Evolutionary conservation across 2,329 filamentous ascomycete genomes (phyloP), one percentile per base, ranked within the genome.

Genomic region (Fusarium sp.): DNA sequence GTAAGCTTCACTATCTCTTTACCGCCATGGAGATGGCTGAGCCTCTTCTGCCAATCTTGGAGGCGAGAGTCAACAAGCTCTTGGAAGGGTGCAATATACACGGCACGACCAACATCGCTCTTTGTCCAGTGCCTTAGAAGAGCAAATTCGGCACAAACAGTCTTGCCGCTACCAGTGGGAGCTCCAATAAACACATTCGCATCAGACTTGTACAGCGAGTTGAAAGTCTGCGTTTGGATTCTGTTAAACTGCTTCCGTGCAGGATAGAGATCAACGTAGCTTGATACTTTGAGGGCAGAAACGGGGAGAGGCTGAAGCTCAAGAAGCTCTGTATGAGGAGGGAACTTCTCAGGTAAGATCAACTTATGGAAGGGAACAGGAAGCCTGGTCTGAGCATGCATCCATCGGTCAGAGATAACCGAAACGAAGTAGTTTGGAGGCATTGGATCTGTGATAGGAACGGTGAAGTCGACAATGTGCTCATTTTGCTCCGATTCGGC

Each of bases 341-440:
- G 95, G 82, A 99, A 99, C 79, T 96, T 96, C 82, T 98, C 96
- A 0, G 96, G 96, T 10, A 99, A 88, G 48, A 98, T 93, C 35
- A 99, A 87, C 81, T 98, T 98, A 81, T 97, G 93, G 85, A 99
- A 98, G 2, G 95, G 96, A 5, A 99, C 93, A 0, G 96, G 93
- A 61, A 99, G 86, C 80, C 95, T 95, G 3, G 95, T 98, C 84
- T 99, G 95, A 2, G 96, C 94, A 81, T 98, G 94, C 94, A 99
- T 98, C 96, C 96, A 99, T 76, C 96, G 89, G 82, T 99, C 96
- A 7, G 96, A 98, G 26, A 98, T 85, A 44, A 99, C 90, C 1
- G 95, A 96, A 78, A 99, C 94, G 84, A 99, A 99, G 85, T 99
- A 99, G 82, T 99, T 97, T 1, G 97, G 96, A 20, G 96, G 96